Evolutionary conservation across 305 asterid species (phyloP).

Genomic region (Fraxinus floribunda): DNA sequence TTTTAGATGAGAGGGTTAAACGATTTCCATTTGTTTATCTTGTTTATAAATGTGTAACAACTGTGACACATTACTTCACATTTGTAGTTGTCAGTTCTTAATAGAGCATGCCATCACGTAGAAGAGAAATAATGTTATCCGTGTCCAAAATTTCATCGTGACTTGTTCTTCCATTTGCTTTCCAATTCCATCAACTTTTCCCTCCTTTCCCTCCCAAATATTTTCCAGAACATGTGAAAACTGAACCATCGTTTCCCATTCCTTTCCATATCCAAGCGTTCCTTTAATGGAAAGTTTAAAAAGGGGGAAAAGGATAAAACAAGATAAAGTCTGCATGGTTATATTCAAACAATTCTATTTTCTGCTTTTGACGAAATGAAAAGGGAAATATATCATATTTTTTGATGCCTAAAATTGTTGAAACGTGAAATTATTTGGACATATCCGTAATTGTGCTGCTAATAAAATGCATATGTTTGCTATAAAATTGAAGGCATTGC

Average conservation of each 20-base stretch:
- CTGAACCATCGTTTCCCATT: background rate
- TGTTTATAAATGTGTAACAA: background rate
- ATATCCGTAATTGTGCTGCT: background rate
- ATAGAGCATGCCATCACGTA: background rate
- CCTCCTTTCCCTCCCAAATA: background rate
- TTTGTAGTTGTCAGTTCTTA: background rate
- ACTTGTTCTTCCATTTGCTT: background rate
- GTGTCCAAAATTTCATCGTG: background rate
- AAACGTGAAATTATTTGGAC: background rate
- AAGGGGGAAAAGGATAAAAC: background rate
- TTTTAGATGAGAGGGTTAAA: background rate
- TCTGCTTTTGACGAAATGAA: background rate
- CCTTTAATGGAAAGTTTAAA: background rate
- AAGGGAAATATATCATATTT: background rate
- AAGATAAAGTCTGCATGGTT: background rate
- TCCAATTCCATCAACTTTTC: background rate
- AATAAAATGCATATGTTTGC: background rate
- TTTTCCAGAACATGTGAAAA: background rate
- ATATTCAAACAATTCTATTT: background rate
- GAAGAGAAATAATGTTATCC: background rate
- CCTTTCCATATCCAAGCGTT: background rate
- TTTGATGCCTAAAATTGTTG: background rate
- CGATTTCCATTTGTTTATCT: background rate
- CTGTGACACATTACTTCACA: background rate
- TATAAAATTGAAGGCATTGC: constrained; percentile 1